Evolutionary conservation across 2,329 filamentous ascomycete species (phyloP).

Genomic region (Penicillium decumbens): DNA sequence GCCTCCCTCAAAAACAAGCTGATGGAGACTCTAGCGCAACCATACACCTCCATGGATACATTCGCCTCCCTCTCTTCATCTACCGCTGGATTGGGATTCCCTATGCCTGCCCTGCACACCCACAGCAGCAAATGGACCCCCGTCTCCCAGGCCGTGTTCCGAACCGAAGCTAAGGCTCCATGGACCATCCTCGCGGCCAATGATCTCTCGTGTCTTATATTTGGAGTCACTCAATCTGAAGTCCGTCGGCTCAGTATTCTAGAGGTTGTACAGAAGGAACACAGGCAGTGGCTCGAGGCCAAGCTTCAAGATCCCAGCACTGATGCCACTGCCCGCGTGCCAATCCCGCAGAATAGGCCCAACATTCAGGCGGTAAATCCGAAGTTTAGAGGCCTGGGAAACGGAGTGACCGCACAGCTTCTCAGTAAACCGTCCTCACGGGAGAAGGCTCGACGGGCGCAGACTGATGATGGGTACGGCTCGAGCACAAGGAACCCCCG

Average conservation of each 20-base stretch:
- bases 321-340: constrained; percentile 41
- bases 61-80: constrained; percentile 36
- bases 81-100: constrained; percentile 37
- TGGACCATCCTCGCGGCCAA: constrained; percentile 97
- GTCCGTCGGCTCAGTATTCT: constrained; percentile 91
- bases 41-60: constrained; percentile 60
- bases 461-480: constrained; percentile 56
- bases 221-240: constrained; percentile 95
- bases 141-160: constrained; percentile 93
- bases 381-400: constrained; percentile 60
- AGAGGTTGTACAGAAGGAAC: constrained; percentile 87
- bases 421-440: constrained; percentile 73
- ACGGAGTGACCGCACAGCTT: constrained; percentile 80
- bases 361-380: constrained; percentile 35
- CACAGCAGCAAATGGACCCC: constrained; percentile 88
- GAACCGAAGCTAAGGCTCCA: constrained; percentile 81
- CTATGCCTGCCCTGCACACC: constrained; percentile 63
- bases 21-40: constrained; percentile 77
- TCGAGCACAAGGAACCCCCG: constrained; percentile 49
- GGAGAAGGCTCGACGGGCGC: constrained; percentile 47
- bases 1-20: constrained; percentile 75
- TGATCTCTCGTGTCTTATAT: constrained; percentile 93
- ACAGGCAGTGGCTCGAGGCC: constrained; percentile 80
- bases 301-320: constrained; percentile 66
- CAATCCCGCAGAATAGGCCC: constrained; percentile 33